Evolutionary conservation across 2,329 filamentous ascomycete species (phyloP).

Genomic region (Ilyonectria mors-panacis): DNA sequence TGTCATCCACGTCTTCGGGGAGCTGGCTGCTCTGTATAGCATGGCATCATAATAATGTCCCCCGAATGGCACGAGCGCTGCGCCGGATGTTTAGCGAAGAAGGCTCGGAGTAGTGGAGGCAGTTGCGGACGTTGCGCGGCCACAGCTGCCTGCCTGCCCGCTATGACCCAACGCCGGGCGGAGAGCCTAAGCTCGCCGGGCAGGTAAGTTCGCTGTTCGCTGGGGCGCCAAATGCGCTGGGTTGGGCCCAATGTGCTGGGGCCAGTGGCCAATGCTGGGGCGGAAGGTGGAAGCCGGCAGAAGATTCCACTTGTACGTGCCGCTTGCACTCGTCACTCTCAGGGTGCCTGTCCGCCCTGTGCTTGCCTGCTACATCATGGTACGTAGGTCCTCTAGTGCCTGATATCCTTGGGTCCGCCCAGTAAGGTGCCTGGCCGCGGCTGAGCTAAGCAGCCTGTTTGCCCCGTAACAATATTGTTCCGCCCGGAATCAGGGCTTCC

Average conservation of each 20-base stretch:
- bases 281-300: constrained; percentile 48
- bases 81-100: constrained; percentile 13
- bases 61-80: constrained; percentile 17
- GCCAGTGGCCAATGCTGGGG: constrained; percentile 16
- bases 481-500: constrained; percentile 49
- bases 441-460: constrained; percentile 45
- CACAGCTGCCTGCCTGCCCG: constrained; percentile 40
- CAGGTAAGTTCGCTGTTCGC: constrained; percentile 10
- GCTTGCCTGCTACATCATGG: constrained; percentile 40
- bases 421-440: constrained; percentile 27
- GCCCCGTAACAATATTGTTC: constrained; percentile 55
- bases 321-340: constrained; percentile 44
- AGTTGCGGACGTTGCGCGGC: constrained; percentile 39
- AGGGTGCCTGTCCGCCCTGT: constrained; percentile 44
- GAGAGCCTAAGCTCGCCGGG: constrained; percentile 8
- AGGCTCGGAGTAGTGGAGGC: constrained; percentile 29
- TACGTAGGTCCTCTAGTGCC: constrained; percentile 28
- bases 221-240: neutral
- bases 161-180: constrained; percentile 19
- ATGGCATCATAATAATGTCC: neutral
- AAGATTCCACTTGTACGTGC: constrained; percentile 50
- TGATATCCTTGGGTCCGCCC: constrained; percentile 31
- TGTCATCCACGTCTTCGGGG: constrained; percentile 6
- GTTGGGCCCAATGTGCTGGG: neutral
- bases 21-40: neutral